These are phyloP conservation scores for Uronychia setigera DNA, from an alignment of 73 alveolate genomes.

Conservation along the genomic window DNA sequence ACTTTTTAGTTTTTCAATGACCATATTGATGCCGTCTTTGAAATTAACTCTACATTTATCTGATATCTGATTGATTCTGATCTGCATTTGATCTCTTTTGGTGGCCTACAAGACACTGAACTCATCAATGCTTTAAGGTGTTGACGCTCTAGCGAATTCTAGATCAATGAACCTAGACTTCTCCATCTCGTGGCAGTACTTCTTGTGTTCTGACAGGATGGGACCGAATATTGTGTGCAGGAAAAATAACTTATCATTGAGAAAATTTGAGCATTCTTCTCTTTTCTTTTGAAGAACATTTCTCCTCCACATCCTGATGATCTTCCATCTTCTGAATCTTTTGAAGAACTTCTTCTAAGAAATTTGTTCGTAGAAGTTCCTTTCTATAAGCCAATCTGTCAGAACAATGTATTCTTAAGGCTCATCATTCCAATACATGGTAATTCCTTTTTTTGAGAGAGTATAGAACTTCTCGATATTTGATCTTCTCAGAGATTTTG, in stretches of 20 bases:
- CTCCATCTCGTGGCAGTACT: constrained; percentile 72
- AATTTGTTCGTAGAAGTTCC: constrained; percentile 67
- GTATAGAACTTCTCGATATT: constrained; percentile 62
- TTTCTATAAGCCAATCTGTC: constrained; percentile 73
- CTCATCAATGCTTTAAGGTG: constrained; percentile 50
- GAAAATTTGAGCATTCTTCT: constrained; percentile 59
- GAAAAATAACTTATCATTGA: constrained; percentile 68
- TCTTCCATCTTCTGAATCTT: constrained; percentile 79
- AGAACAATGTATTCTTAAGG: constrained; percentile 74
- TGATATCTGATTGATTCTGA: constrained; percentile 51
- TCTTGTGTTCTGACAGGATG: constrained; percentile 57
- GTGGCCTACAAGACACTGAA: constrained; percentile 52
- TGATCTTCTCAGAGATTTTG: constrained; percentile 17
- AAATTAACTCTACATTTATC: constrained; percentile 64
- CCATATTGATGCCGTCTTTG: constrained; percentile 59
- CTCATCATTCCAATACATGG: constrained; percentile 71
- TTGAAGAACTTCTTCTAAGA: constrained; percentile 64
- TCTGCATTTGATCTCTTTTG: constrained; percentile 52
- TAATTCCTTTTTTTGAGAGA: constrained; percentile 71
- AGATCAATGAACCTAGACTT: constrained; percentile 58
- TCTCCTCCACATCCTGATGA: constrained; percentile 76
- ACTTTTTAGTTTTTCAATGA: constrained; percentile 62
- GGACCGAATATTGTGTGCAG: constrained; percentile 70
- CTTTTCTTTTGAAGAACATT: constrained; percentile 72
- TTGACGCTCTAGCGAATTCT: constrained; percentile 51